phyloP scores from a whole-genome alignment of 2,329 filamentous ascomycete species.

The Hymenoscyphus linearis region DNA sequence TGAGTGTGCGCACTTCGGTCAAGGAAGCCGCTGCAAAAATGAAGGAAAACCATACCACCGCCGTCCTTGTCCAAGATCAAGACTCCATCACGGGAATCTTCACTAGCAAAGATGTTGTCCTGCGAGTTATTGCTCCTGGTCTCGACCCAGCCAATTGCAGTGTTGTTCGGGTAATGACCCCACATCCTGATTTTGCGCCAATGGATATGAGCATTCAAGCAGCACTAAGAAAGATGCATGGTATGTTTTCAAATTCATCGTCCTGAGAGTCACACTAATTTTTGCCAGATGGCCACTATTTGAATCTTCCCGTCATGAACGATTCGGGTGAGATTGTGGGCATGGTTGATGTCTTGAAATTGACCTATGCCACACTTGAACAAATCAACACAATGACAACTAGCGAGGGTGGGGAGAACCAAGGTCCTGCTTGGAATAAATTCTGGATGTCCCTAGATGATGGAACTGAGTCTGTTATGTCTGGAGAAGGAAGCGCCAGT shows the following conservation, averaged over 20 bases:
- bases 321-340: slow-evolving; percentile 94
- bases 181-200: slow-evolving; percentile 96
- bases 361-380: slow-evolving; percentile 96
- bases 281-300: slow-evolving; percentile 81
- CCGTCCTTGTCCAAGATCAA: slow-evolving; percentile 92
- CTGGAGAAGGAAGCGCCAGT: slow-evolving; percentile 79
- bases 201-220: slow-evolving; percentile 99
- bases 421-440: slow-evolving; percentile 98
- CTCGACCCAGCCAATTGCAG: slow-evolving; percentile 93
- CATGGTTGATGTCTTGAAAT: slow-evolving; percentile 97
- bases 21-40: slow-evolving; percentile 92
- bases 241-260: slow-evolving; percentile 46
- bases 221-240: slow-evolving; percentile 97
- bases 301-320: slow-evolving; percentile 98
- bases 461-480: slow-evolving; percentile 92
- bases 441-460: slow-evolving; percentile 94
- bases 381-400: slow-evolving; percentile 95
- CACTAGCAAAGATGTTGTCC: slow-evolving; percentile 97
- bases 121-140: slow-evolving; percentile 94
- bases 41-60: slow-evolving; percentile 99
- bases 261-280: slow-evolving; percentile 18
- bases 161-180: slow-evolving; percentile 98
- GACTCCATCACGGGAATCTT: slow-evolving; percentile 98
- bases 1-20: slow-evolving; percentile 92
- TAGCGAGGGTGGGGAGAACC: slow-evolving; percentile 76